Evolutionary conservation across 2,329 filamentous ascomycete genomes (phyloP), one percentile per base, ranked within the genome.

Genomic region (Magnaporthiopsis rhizophila): DNA sequence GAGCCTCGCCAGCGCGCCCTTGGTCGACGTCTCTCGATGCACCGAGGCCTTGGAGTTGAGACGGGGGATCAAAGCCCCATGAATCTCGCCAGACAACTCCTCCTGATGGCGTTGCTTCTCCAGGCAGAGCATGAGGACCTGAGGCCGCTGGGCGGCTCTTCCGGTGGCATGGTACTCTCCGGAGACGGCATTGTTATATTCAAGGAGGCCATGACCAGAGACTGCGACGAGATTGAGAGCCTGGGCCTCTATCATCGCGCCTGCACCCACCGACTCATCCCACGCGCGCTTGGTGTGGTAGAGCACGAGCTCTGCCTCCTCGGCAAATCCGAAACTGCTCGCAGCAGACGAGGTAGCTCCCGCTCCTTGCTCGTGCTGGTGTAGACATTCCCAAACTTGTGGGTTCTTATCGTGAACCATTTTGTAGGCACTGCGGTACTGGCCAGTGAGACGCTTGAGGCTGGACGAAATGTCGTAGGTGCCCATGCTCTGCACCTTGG

Each of bases 11-110:
- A 68, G 62, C 56, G 69, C 69, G n/a, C 30, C 64, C 18, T 67
- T 24, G 12, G 36, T 15, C 1, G 65, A 67, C n/a, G 66, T 65
- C 18, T 62, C 66, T 3, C 65, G 62, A 26, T 68, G 28, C 15
- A 60, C 59, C 36, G 24, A 53, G 26, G 36, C 24, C 26, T 53
- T 28, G 6, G 13, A 53, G 38, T 4, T 15, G 59, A 61, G 38
- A 8, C 21, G 36, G 13, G 13, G 3, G n/a, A 53, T 9, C 36
- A 53, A 24, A 21, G 13, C 5, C 12, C 0, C 2, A 24, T 53
- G 28, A 0, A 61, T 11, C 21, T 76, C 69, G 8, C 76, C 78
- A 61, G 70, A 77, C 1, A 79, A 78, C 0, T 80, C 80, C 36
- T 71, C 62, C 2, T 45, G 38, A 45, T 45, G 15, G 15, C 38